Evolutionary conservation across 441 rosid species (phyloP), one percentile per base, ranked within the genome.

Genomic region (Iberis amara): DNA sequence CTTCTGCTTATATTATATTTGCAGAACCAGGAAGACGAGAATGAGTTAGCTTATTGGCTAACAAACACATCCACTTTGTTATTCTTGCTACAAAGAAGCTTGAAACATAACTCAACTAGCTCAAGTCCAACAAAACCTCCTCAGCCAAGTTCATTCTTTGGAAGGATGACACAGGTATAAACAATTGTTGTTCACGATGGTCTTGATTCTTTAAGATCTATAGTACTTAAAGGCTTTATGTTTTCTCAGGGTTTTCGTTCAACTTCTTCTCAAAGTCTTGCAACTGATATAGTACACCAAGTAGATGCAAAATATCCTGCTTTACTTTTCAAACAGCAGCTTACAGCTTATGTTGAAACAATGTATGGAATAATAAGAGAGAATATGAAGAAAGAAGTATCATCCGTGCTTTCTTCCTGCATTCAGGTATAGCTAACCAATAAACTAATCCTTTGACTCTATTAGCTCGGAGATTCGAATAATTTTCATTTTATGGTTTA

Each of bases 291-390:
- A 27, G 75, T 79, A 39, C 78, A 65, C 24, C 80, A 71, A 71
- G 89, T 89, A 52, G 99, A 86, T 61, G 90, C 95, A 44, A 86
- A 77, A 68, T 89, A 84, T 66, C 97, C 99, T 60, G 97, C 96
- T 51, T 68, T 78, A 71, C 88, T 89, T 64, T 94, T 94, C 61
- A 80, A 79, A 82, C 94, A 94, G 73, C 99, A 94, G 69, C 86
- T 94, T 52, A 80, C 94, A 8, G 96, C 95, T 7, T 86, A 80
- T 40, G 87, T 89, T 55, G 99, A 89, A 68, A 94, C 80, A 11
- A 77, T 94, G 43, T 94, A 75, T 66, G 95, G 95, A 59, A 73
- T 94, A 41, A 66, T 86, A 63, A 72, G 87, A 69, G 99, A 89
- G 68, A 86, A 94, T 65, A 40, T 79, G 59, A 89, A 89, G 77